Conservation (phyloP, 331 rosid species). For the Pyracantha coccinea region DNA sequence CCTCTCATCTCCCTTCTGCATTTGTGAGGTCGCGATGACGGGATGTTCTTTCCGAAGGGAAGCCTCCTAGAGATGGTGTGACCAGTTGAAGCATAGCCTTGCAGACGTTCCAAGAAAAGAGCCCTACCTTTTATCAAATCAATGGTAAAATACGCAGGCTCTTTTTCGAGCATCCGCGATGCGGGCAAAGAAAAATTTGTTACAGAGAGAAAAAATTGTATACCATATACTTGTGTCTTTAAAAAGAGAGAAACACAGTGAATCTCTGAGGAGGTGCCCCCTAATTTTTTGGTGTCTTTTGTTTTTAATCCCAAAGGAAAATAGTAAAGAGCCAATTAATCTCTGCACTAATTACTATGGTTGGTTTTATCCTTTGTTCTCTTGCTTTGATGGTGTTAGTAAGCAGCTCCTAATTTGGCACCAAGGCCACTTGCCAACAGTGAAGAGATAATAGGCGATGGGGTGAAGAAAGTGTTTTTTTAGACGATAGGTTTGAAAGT, state of each 20-base stretch:
- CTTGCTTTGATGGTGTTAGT: not conserved
- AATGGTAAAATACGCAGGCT: not conserved
- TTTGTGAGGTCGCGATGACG: slow-evolving; percentile 16
- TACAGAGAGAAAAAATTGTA: not conserved
- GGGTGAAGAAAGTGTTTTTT: not conserved
- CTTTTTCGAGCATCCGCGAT: not conserved
- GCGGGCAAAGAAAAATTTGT: not conserved
- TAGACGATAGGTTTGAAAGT: no score
- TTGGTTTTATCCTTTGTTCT: not conserved
- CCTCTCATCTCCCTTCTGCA: slow-evolving; percentile 31
- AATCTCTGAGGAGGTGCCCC: not conserved
- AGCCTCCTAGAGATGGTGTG: slow-evolving; percentile 8
- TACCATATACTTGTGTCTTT: not conserved
- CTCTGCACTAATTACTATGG: not conserved
- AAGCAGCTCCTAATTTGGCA: not conserved
- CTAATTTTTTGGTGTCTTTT: not conserved
- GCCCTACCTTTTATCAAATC: not conserved
- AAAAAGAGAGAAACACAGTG: not conserved
- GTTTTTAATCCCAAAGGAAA: not conserved
- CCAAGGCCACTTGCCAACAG: not conserved
- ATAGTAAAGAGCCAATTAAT: not conserved
- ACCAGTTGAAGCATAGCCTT: not conserved
- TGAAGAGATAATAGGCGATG: not conserved
- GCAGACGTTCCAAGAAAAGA: not conserved
- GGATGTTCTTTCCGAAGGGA: slow-evolving; percentile 38